These are phyloP conservation scores for Salicornia ramosissima DNA, from an alignment of 148 eudicot species.

Conservation along the genomic window DNA sequence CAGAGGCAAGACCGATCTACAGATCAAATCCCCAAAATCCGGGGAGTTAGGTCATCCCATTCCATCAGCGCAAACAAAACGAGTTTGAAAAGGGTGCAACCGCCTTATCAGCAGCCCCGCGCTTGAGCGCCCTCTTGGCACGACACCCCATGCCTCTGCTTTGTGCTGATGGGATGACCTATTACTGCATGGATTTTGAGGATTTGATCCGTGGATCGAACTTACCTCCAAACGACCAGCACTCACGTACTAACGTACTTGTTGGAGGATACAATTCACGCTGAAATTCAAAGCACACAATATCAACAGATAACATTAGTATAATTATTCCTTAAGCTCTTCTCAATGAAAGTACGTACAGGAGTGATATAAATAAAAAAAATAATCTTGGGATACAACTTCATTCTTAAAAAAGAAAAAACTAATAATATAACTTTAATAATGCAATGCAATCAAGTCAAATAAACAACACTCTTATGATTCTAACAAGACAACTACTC, in stretches of 20 bases:
- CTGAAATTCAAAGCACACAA: constrained; percentile 26
- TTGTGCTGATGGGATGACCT: constrained; percentile 65
- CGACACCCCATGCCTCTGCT: constrained; percentile 73
- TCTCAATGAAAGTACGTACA: no score
- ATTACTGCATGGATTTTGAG: constrained; percentile 33
- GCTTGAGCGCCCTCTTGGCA: constrained; percentile 84
- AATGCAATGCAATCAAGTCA: not conserved
- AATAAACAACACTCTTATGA: not conserved
- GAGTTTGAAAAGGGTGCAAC: no score
- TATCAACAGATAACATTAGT: constrained; percentile 7
- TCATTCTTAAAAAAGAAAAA: not conserved
- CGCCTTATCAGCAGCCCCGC: constrained; percentile 88
- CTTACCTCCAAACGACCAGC: constrained; percentile 82
- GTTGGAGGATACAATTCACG: constrained; percentile 79
- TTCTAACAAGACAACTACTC: not conserved
- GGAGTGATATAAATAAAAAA: no score
- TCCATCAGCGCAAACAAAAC: no score
- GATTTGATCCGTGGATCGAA: constrained; percentile 40
- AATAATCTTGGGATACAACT: not conserved
- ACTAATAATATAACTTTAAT: not conserved
- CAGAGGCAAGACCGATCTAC: no score
- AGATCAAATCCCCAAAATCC: no score
- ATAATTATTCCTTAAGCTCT: not conserved
- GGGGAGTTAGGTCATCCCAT: no score
- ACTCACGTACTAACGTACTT: constrained; percentile 73